Evolutionary conservation across 768 basidiomycete genomes (phyloP).

Genomic region (Chalciporus piperatus): DNA sequence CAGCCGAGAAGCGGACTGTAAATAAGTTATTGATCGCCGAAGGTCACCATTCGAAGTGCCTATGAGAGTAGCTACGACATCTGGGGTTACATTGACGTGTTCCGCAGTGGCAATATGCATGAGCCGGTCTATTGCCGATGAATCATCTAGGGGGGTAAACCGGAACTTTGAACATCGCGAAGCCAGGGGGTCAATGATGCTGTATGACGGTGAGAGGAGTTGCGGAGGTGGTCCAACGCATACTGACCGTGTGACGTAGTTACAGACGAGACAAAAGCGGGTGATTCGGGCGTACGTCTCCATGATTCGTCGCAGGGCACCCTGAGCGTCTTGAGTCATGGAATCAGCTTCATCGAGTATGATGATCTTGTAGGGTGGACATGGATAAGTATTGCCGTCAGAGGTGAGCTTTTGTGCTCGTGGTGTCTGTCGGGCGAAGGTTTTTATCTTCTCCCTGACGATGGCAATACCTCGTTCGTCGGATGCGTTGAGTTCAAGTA

Average conservation of each 20-base stretch:
- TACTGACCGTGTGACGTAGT: slow-evolving; percentile 92
- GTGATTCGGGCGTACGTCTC: slow-evolving; percentile 98
- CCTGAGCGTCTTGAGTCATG: slow-evolving; percentile 99
- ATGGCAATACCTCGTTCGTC: slow-evolving; percentile 97
- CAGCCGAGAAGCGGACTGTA: slow-evolving; percentile 92
- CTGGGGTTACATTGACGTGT: slow-evolving; percentile 51
- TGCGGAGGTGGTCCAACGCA: not conserved
- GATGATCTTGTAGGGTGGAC: slow-evolving; percentile 97
- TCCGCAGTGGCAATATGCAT: slow-evolving; percentile 79
- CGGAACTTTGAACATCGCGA: slow-evolving; percentile 99
- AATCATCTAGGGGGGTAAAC: slow-evolving; percentile 86
- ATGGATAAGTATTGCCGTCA: slow-evolving; percentile 84
- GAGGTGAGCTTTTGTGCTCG: slow-evolving; percentile 72
- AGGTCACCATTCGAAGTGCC: slow-evolving; percentile 86
- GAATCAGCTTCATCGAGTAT: slow-evolving; percentile 99
- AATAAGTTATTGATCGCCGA: slow-evolving; percentile 94
- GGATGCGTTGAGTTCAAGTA: slow-evolving; percentile 96
- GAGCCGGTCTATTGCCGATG: slow-evolving; percentile 73
- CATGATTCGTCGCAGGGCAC: slow-evolving; percentile 97
- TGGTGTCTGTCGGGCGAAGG: slow-evolving; percentile 91
- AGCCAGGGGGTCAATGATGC: slow-evolving; percentile 97
- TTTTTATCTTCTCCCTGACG: slow-evolving; percentile 98
- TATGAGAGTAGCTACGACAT: slow-evolving; percentile 73
- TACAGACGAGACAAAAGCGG: slow-evolving; percentile 96
- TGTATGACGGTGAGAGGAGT: slow-evolving; percentile 30